Percentiles rank a stretch among this genome's conserved stretches.
These are phyloP conservation scores for Gastrolobium villosum DNA, from an alignment of 306 rosid species.

Conservation along the genomic window DNA sequence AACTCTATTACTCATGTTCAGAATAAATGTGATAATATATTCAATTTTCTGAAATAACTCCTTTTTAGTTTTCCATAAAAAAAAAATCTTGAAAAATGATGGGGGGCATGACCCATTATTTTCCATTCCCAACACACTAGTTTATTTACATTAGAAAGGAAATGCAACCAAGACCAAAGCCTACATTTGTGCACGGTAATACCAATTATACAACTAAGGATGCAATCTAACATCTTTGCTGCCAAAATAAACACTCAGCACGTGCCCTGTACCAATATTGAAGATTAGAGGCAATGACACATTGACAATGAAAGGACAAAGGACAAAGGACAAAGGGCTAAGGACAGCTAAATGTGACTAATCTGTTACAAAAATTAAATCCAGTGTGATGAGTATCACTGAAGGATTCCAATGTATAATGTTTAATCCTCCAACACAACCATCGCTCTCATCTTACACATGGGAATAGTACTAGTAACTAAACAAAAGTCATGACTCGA, in stretches of 20 bases:
- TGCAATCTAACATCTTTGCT: neutral
- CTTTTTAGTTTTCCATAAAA: neutral
- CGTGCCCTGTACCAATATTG: neutral
- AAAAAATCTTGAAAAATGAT: neutral
- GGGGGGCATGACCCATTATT: neutral
- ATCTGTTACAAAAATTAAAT: conserved; percentile 4
- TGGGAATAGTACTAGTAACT: neutral
- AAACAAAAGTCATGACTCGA: conserved; percentile 14
- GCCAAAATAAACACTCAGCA: neutral
- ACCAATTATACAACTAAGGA: neutral
- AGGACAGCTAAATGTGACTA: neutral
- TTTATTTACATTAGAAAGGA: conserved; percentile 2
- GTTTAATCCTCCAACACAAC: conserved; percentile 10
- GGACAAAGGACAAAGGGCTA: too few relatives aligned
- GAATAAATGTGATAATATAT: conserved; percentile 4
- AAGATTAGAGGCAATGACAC: conserved; percentile 8
- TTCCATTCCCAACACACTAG: neutral
- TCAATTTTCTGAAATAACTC: neutral
- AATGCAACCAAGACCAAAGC: conserved; percentile 5
- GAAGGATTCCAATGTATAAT: neutral
- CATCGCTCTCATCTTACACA: conserved; percentile 21
- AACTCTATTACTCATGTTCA: conserved; percentile 1
- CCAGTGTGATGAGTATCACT: conserved; percentile 6
- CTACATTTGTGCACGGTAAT: neutral
- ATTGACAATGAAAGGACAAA: neutral